Evolutionary conservation across 768 basidiomycete species (phyloP).

Genomic region (Rhodotorula babjevae): DNA sequence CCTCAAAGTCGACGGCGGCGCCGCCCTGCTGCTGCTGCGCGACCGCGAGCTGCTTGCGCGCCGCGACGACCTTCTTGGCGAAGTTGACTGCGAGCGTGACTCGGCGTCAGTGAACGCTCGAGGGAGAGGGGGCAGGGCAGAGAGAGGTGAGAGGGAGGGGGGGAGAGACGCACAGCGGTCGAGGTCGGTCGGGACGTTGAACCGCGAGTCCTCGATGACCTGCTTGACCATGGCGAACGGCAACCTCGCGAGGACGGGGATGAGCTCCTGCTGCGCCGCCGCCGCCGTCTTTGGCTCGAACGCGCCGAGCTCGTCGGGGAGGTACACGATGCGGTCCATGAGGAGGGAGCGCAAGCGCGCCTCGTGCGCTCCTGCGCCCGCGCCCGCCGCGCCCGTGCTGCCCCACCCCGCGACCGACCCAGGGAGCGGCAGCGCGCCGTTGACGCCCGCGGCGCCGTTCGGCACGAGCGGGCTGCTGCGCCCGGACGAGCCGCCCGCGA

Average conservation of each 20-base stretch:
- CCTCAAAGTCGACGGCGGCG: slow-evolving; percentile 18
- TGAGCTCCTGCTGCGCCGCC: neutral
- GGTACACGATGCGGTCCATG: neutral
- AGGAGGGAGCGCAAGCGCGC: neutral
- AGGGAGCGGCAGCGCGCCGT: neutral
- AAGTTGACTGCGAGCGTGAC: slow-evolving; percentile 24
- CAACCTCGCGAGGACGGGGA: slow-evolving; percentile 14
- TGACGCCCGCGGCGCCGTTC: neutral
- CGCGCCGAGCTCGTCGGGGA: slow-evolving; percentile 10
- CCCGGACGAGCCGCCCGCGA: neutral
- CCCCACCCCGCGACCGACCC: neutral
- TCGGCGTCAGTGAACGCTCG: too few species aligned
- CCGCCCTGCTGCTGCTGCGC: neutral
- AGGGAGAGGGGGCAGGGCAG: too few species aligned
- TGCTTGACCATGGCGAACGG: slow-evolving; percentile 29
- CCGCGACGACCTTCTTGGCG: slow-evolving; percentile 26
- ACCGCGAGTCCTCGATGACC: slow-evolving; percentile 3
- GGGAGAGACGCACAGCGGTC: slow-evolving; percentile 17
- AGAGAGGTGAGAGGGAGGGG: too few species aligned
- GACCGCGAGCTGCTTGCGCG: slow-evolving; percentile 8
- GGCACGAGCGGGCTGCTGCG: neutral
- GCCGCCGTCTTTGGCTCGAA: neutral
- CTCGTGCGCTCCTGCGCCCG: neutral
- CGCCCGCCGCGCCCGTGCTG: too few species aligned
- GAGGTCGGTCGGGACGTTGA: slow-evolving; percentile 12